These are phyloP conservation scores for Aspergillus glaucus DNA, from an alignment of 2,329 filamentous ascomycete genomes.

Conservation along the genomic window DNA sequence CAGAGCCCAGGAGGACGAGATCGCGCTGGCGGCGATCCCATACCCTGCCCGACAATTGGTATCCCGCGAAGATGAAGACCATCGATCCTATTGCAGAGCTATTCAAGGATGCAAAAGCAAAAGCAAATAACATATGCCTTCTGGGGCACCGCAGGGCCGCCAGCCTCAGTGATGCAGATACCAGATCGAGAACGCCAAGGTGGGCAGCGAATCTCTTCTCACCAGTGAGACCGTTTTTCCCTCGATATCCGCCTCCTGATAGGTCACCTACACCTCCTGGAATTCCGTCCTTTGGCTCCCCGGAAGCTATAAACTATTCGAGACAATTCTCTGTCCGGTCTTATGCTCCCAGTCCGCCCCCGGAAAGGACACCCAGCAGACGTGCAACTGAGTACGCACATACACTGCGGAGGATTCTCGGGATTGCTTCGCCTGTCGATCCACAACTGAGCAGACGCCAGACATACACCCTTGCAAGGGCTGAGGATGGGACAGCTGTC, in stretches of 20 bases:
- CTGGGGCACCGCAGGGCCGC: slow-evolving; percentile 15
- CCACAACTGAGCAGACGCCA: slow-evolving; percentile 10
- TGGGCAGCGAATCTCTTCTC: slow-evolving; percentile 20
- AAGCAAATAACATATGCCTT: background rate
- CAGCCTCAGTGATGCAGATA: slow-evolving; percentile 20
- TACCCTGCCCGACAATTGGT: slow-evolving; percentile 7
- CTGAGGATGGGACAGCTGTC: slow-evolving; percentile 37
- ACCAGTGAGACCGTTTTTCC: slow-evolving; percentile 26
- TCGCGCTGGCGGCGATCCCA: slow-evolving; percentile 16
- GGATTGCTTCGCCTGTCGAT: slow-evolving; percentile 13
- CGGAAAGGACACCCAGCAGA: slow-evolving; percentile 7
- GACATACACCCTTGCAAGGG: slow-evolving; percentile 25
- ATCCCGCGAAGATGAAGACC: background rate
- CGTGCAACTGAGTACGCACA: slow-evolving; percentile 15
- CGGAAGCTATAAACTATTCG: slow-evolving; percentile 31
- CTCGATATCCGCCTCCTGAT: slow-evolving; percentile 32
- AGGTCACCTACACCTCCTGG: slow-evolving; percentile 39
- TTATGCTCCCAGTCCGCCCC: background rate
- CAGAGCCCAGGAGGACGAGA: slow-evolving; percentile 3
- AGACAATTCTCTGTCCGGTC: slow-evolving; percentile 18
- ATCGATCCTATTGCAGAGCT: background rate
- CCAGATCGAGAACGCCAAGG: slow-evolving; percentile 12
- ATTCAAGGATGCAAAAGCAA: background rate
- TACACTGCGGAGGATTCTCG: slow-evolving; percentile 26
- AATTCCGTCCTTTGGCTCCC: slow-evolving; percentile 38